phyloP scores from a whole-genome alignment of 202 grass and related monocot genomes.

The Setaria italica region DNA sequence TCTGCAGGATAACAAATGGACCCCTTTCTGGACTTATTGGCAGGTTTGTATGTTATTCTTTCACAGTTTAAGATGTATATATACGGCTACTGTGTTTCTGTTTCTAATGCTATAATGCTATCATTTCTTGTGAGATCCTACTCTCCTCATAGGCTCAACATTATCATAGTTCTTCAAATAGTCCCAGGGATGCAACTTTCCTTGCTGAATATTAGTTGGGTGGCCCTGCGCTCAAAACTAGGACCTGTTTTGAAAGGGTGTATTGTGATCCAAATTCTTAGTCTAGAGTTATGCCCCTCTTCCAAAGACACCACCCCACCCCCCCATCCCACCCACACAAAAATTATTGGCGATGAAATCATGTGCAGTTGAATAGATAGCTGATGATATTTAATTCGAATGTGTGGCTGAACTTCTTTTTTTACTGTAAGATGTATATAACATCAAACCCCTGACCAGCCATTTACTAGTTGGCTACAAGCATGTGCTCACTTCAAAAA shows the following conservation, averaged over 20 bases:
- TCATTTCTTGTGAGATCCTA: neutral
- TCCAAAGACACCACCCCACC: neutral
- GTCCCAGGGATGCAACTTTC: slow-evolving; percentile 1
- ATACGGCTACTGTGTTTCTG: neutral
- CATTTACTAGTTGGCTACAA: neutral
- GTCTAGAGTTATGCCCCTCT: neutral
- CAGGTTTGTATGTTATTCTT: slow-evolving; percentile 64
- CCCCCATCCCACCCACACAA: too few relatives aligned
- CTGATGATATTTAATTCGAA: neutral
- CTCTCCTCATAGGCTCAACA: neutral
- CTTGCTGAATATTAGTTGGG: slow-evolving; percentile 17
- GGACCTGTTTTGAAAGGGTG: neutral
- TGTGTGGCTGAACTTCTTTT: neutral
- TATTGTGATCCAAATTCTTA: neutral
- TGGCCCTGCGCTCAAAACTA: neutral
- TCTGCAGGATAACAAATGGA: slow-evolving; percentile 90
- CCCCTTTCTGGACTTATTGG: slow-evolving; percentile 94
- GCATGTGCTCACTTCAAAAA: neutral
- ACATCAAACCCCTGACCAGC: neutral
- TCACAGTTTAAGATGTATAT: slow-evolving; percentile 39
- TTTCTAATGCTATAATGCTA: slow-evolving; percentile 6
- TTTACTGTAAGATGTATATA: neutral
- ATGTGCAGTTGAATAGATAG: neutral
- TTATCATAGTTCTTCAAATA: slow-evolving; percentile 21
- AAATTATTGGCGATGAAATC: neutral